These are phyloP conservation scores for Rutstroemia sydowiana DNA, from an alignment of 2,329 filamentous ascomycete species.

Conservation along the genomic window DNA sequence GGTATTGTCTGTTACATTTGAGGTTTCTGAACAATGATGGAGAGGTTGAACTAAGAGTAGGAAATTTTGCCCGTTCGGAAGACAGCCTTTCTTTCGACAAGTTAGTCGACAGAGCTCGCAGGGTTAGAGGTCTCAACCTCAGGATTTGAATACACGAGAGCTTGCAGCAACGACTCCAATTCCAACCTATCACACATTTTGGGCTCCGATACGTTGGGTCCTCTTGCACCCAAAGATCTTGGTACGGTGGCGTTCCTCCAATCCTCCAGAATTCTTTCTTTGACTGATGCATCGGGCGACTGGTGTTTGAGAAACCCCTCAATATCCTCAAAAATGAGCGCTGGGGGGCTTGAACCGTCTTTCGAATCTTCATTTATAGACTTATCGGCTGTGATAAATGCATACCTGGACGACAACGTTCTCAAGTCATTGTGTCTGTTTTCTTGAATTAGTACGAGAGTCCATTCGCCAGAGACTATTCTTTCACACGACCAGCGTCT, in stretches of 20 bases:
- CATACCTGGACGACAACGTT: too few species aligned
- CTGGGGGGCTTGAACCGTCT: background rate
- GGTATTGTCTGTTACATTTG: too few species aligned
- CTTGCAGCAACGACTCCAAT: background rate
- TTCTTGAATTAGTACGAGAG: background rate
- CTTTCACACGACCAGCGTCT: background rate
- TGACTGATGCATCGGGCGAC: background rate
- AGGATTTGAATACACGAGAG: background rate
- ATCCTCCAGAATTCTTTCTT: background rate
- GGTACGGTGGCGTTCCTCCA: background rate
- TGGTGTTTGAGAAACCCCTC: background rate
- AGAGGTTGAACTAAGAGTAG: too few species aligned
- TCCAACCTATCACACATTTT: background rate
- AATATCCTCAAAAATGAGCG: background rate
- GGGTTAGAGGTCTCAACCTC: too few species aligned
- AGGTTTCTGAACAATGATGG: too few species aligned
- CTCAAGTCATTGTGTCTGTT: too few species aligned
- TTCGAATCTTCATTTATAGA: background rate
- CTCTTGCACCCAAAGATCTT: too few species aligned
- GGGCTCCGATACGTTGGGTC: background rate
- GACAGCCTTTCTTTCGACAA: background rate
- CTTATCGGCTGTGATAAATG: background rate
- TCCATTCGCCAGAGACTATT: background rate
- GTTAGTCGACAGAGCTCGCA: background rate
- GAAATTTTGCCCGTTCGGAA: too few species aligned